Base-by-base conservation (phyloP, 108 stramenopile species). In the Bacterosira constricta region DNA sequence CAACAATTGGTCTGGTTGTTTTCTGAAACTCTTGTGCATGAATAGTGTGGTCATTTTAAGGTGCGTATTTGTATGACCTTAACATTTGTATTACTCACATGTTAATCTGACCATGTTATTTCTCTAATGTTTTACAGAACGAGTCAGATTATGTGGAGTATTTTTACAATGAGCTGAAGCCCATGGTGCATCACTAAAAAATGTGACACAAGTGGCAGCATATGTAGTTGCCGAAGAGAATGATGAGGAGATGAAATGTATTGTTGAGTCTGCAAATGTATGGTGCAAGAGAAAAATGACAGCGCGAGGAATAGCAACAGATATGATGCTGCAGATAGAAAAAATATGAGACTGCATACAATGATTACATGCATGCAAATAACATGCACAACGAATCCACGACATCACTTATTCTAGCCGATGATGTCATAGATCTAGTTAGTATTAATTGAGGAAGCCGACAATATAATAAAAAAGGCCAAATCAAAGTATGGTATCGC, bases 1-100 rank as follows among this genome's bases (percentile, higher is more conserved):
- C 0, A 74, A 80, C 47, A 26, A 32, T 20, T 80, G 71, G 72
- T 65, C 63, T 12, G 25, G 39, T 34, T 64, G 79, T 12, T 80
- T 80, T 30, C 17, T 25, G 4, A 69, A 27, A 30, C 72, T 73
- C 25, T 37, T 80, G 27, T 80, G 79, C 42, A 63, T 26, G 5
- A 73, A 69, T 46, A 51, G 46, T 18, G 72, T 74, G 27, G 60
- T 68, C 5, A 34, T 80, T 3, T 34, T 4, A 73, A 80, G 52
- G 62, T 73, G 5, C 18, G 46, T 17, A 23, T 23, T 23, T 44
- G n/a, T n/a, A n/a, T n/a, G n/a, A n/a, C n/a, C n/a, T n/a, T n/a
- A n/a, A n/a, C n/a, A n/a, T n/a, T n/a, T n/a, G n/a, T n/a, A n/a
- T n/a, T n/a, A n/a, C n/a, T n/a, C n/a, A n/a, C n/a, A n/a, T 47